Percentiles rank a stretch among this genome's conserved stretches.
These are phyloP conservation scores for Ceratobasidium sp. DNA, from an alignment of 1,284 basidiomycete species.

Conservation along the genomic window DNA sequence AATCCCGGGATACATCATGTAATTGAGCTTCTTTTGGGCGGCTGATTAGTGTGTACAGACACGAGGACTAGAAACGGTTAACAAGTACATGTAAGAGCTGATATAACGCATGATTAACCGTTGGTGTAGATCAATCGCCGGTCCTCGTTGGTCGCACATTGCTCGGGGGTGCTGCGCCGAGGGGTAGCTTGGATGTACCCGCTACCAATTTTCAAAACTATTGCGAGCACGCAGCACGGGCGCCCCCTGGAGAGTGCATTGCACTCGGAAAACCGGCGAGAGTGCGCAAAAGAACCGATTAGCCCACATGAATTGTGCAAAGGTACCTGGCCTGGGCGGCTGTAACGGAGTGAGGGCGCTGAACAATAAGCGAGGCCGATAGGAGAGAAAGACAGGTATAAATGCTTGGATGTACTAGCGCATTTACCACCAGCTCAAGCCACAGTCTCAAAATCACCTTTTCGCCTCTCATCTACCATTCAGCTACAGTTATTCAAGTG, in stretches of 20 bases:
- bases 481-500: neutral
- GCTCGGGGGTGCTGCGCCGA: no score
- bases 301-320: neutral
- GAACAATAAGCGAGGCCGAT: no score
- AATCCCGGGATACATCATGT: neutral
- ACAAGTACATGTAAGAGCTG: neutral
- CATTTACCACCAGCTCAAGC: no score
- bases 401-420: no score
- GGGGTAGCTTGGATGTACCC: no score
- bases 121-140: no score
- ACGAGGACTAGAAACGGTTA: neutral
- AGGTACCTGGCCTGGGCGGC: neutral
- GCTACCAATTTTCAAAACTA: no score
- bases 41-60: neutral
- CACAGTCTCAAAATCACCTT: neutral
- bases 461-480: neutral
- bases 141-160: no score
- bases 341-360: neutral
- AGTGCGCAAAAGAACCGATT: neutral
- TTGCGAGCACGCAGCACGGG: no score
- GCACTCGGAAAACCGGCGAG: neutral
- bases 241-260: neutral
- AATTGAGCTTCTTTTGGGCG: neutral
- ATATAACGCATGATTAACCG: neutral
- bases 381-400: no score